A percentile compares a stretch with the other conserved stretches of the same genome.
These are phyloP conservation scores for Pyrenopolyporus hunteri DNA, from an alignment of 495 filamentous ascomycete species.

Conservation along the genomic window DNA sequence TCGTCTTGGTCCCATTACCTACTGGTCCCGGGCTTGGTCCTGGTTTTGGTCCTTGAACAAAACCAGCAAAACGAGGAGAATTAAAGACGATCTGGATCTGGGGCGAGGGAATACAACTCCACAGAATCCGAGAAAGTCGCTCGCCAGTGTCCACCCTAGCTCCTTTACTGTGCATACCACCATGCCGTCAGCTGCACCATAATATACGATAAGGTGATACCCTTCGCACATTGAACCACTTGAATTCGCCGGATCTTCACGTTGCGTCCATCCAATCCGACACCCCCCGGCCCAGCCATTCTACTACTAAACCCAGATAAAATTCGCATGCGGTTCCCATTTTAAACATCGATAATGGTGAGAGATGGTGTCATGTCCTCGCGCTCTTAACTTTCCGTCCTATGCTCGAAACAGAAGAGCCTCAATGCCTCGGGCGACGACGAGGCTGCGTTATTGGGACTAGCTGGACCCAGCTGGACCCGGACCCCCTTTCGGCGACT, in stretches of 20 bases:
- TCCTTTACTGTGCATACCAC: slow-evolving; percentile 40
- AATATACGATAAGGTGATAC: slow-evolving; percentile 40
- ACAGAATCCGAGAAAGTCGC: slow-evolving; percentile 28
- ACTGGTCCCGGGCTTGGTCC: neutral
- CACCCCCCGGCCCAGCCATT: slow-evolving; percentile 19
- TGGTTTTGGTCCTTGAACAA: slow-evolving; percentile 3
- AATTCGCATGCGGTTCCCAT: slow-evolving; percentile 22
- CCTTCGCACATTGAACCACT: slow-evolving; percentile 36
- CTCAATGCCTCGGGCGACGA: slow-evolving; percentile 18
- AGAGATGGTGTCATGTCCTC: slow-evolving; percentile 26
- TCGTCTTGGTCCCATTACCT: slow-evolving; percentile 5
- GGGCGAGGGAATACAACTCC: slow-evolving; percentile 15
- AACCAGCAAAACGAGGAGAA: slow-evolving; percentile 4
- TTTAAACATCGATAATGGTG: slow-evolving; percentile 6
- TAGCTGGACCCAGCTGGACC: slow-evolving; percentile 1
- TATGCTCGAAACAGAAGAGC: slow-evolving; percentile 23
- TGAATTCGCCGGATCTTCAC: slow-evolving; percentile 34
- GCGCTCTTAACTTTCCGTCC: neutral
- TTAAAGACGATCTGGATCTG: slow-evolving; percentile 34
- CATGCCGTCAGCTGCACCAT: slow-evolving; percentile 35
- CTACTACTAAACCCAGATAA: slow-evolving; percentile 21
- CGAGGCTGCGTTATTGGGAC: slow-evolving; percentile 18
- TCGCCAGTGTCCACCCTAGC: slow-evolving; percentile 33
- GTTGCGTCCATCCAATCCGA: slow-evolving; percentile 29
- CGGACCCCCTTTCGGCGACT: slow-evolving; percentile 5